Evolutionary conservation across 139 green algal species (phyloP).

Genomic region (Chlorella sp.): DNA sequence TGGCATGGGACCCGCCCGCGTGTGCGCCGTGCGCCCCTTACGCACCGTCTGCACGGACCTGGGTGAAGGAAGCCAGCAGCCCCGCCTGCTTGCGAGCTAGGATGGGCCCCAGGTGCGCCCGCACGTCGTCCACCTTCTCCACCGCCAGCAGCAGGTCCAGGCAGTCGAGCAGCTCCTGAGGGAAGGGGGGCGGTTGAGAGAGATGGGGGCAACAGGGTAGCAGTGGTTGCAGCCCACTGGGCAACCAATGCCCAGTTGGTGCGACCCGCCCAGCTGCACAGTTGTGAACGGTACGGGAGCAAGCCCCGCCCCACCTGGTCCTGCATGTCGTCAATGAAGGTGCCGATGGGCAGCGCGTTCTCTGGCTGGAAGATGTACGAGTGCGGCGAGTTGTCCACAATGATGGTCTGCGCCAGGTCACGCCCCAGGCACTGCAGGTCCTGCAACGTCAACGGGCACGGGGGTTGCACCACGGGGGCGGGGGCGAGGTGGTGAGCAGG

Average conservation of each 20-base stretch:
- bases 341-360: constrained; percentile 94
- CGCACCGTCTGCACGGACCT: constrained; percentile 24
- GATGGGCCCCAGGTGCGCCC: constrained; percentile 53
- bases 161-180: constrained; percentile 88
- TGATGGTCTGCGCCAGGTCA: constrained; percentile 84
- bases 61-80: constrained; percentile 24
- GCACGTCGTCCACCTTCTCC: constrained; percentile 74
- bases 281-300: too few relatives aligned
- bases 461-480: not conserved
- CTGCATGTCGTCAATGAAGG: constrained; percentile 94
- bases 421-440: constrained; percentile 91
- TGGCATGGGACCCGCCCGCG: not conserved
- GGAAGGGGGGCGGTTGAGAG: not conserved
- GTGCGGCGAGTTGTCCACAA: constrained; percentile 98
- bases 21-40: not conserved
- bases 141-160: constrained; percentile 83
- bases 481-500: not conserved
- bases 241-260: too few relatives aligned
- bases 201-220: too few relatives aligned
- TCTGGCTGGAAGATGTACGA: constrained; percentile 97
- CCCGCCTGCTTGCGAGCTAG: constrained; percentile 40
- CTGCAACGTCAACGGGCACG: constrained; percentile 43
- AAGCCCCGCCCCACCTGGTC: constrained; percentile 70
- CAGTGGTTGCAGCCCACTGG: too few relatives aligned
- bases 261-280: too few relatives aligned